Percentiles rank a stretch among this genome's conserved stretches.
phyloP scores from a whole-genome alignment of 1,139 yeast species.

The Hemisphaericaspora xylofermentans region DNA sequence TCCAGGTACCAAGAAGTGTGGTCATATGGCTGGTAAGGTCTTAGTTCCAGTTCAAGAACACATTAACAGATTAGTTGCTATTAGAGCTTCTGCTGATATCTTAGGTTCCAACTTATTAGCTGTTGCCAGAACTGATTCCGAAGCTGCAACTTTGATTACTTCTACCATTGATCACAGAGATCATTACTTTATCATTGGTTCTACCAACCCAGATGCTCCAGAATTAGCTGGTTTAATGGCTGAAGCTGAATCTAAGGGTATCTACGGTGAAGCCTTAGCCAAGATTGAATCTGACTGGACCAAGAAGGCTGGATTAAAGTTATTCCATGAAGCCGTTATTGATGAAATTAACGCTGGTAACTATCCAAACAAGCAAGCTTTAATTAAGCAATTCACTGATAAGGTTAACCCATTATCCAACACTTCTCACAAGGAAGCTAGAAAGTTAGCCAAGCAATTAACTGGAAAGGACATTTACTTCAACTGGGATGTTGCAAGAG shows the following conservation, averaged over 20 bases:
- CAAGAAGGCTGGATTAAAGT: slow-evolving; percentile 77
- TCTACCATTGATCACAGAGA: slow-evolving; percentile 94
- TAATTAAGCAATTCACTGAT: slow-evolving; percentile 64
- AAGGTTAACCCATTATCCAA: slow-evolving; percentile 74
- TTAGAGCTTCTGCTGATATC: slow-evolving; percentile 94
- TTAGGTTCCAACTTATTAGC: slow-evolving; percentile 82
- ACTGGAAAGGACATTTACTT: slow-evolving; percentile 85
- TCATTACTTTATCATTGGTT: slow-evolving; percentile 88
- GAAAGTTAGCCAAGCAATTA: slow-evolving; percentile 70
- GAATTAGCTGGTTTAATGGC: slow-evolving; percentile 78
- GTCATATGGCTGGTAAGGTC: slow-evolving; percentile 98
- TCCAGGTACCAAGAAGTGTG: slow-evolving; percentile 98
- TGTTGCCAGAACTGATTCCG: slow-evolving; percentile 96
- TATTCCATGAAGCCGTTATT: slow-evolving; percentile 88
- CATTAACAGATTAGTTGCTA: slow-evolving; percentile 88
- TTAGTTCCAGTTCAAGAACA: slow-evolving; percentile 97
- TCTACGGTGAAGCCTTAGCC: slow-evolving; percentile 68
- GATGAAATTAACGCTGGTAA: slow-evolving; percentile 71
- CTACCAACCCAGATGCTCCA: slow-evolving; percentile 79
- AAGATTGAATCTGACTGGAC: slow-evolving; percentile 83
- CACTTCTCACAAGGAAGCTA: slow-evolving; percentile 79
- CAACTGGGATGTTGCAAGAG: slow-evolving; percentile 96
- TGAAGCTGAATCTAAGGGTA: slow-evolving; percentile 76
- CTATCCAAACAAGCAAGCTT: slow-evolving; percentile 61
- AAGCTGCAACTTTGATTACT: slow-evolving; percentile 92